Percentiles rank a stretch among this genome's conserved stretches.
Conservation (phyloP, 768 basidiomycete species). For the Trametes cubensis region DNA sequence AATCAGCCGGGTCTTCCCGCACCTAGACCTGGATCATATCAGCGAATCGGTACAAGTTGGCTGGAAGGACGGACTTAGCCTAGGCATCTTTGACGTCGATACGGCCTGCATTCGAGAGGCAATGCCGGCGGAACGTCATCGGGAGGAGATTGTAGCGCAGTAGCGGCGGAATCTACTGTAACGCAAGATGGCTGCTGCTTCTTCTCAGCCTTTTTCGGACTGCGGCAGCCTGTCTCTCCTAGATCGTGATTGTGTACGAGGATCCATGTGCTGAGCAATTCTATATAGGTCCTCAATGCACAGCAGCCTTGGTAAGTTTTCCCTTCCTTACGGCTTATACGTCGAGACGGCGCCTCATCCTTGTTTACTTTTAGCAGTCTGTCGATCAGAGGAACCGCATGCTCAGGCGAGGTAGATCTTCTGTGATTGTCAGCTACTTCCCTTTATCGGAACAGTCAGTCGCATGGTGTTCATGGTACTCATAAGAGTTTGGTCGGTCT, state of each 20-base stretch:
- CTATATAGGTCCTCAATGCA: too few relatives aligned
- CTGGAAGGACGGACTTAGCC: conserved; percentile 34
- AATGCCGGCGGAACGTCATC: not conserved
- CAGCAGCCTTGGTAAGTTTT: too few relatives aligned
- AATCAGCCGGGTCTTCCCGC: conserved; percentile 36
- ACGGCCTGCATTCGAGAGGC: conserved; percentile 15
- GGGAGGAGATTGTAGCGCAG: not conserved
- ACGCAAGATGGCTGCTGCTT: not conserved
- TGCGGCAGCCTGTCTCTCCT: not conserved
- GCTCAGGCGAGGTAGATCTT: too few relatives aligned
- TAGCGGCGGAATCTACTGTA: not conserved
- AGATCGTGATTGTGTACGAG: too few relatives aligned
- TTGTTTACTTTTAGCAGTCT: too few relatives aligned
- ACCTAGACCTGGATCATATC: conserved; percentile 44
- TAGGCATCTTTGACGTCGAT: conserved; percentile 37
- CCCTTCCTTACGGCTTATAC: too few relatives aligned
- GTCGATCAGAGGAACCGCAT: too few relatives aligned
- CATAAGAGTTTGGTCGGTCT: not conserved
- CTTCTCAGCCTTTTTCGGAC: not conserved
- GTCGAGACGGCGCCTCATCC: too few relatives aligned
- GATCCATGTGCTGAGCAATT: too few relatives aligned
- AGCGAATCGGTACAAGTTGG: conserved; percentile 36
- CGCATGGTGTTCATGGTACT: too few relatives aligned
- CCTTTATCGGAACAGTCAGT: too few relatives aligned
- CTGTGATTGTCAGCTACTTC: too few relatives aligned